These are phyloP conservation scores for Dothideomycetes sp. DNA, from an alignment of 2,329 filamentous ascomycete genomes.

Conservation along the genomic window DNA sequence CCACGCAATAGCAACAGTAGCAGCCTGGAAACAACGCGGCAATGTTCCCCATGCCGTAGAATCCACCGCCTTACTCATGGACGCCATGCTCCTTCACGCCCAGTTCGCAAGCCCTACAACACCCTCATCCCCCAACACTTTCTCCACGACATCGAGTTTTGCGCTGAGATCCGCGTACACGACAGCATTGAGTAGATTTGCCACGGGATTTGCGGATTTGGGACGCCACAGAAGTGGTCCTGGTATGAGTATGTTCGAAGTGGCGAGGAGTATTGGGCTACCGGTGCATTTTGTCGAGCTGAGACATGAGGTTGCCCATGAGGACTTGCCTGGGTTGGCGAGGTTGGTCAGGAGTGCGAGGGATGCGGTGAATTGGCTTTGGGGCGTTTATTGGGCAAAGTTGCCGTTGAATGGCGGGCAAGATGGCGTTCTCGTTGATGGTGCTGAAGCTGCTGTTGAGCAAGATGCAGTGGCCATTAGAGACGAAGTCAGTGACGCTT, in stretches of 20 bases:
- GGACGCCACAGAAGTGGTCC: constrained; percentile 54
- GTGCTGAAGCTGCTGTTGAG: neutral
- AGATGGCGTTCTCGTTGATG: constrained; percentile 16
- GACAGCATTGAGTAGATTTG: constrained; percentile 60
- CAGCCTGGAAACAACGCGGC: constrained; percentile 59
- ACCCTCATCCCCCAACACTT: constrained; percentile 45
- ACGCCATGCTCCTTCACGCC: constrained; percentile 58
- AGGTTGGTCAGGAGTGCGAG: constrained; percentile 61
- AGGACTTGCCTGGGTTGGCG: constrained; percentile 68
- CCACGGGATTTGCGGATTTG: constrained; percentile 69
- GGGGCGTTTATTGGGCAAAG: constrained; percentile 73
- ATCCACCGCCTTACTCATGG: constrained; percentile 63
- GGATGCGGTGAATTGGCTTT: constrained; percentile 74
- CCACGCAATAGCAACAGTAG: constrained; percentile 12
- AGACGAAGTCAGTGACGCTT: neutral
- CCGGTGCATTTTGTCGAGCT: constrained; percentile 79
- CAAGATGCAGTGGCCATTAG: constrained; percentile 2
- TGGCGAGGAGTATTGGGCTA: constrained; percentile 58
- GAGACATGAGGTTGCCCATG: constrained; percentile 82
- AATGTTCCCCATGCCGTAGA: constrained; percentile 72
- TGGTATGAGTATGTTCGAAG: constrained; percentile 55
- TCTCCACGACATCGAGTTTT: constrained; percentile 8
- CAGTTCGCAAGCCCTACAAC: constrained; percentile 54
- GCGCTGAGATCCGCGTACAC: constrained; percentile 57
- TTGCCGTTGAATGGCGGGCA: constrained; percentile 28